Base-by-base conservation (phyloP, 164 flowering plant genomes). In the Santalum album region DNA sequence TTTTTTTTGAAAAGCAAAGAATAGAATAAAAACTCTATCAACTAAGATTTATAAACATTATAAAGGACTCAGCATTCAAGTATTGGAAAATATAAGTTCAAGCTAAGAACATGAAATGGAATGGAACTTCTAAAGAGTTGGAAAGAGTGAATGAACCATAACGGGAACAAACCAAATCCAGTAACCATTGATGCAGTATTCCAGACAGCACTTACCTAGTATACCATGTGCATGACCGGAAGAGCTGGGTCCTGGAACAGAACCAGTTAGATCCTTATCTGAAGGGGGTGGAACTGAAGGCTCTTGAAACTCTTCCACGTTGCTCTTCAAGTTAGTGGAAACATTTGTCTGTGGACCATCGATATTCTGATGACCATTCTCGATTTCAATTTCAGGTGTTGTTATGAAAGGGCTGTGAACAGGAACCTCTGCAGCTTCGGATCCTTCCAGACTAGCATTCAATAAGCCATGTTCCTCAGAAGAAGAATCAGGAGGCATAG, bases 351-450 rank as follows among this genome's bases (percentile, higher is more conserved):
- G 65, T 21, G 64, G 62, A 60, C 59, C 71, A 53, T 66, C 48
- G 49, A 49, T 48, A 59, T 54, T 43, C 29, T 64, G 75, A 51
- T 51, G 62, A 44, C 45, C 61, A 55, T 66, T 62, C 59, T 73
- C 79, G 12, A 29, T 24, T 71, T 76, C 89, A 48, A 70, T 69
- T 66, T 71, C 84, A 22, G 78, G 66, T 53, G 69, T 53, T 23
- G 49, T 54, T 35, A 44, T 60, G 53, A 68, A 54, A 44, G 75
- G 61, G 51, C 58, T 62, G 29, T 45, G 65, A 53, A 65, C 6
- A 11, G 65, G 61, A 67, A 51, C 66, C 50, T 69, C 78, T 25
- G 34, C 48, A 55, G 23, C 63, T 52, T 76, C 76, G 42, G 60
- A 47, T 36, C 47, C 64, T 53, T 59, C 66, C 18, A 23, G 65